phyloP scores from a whole-genome alignment of 1,284 basidiomycete species.

The Pseudozyma thailandica region DNA sequence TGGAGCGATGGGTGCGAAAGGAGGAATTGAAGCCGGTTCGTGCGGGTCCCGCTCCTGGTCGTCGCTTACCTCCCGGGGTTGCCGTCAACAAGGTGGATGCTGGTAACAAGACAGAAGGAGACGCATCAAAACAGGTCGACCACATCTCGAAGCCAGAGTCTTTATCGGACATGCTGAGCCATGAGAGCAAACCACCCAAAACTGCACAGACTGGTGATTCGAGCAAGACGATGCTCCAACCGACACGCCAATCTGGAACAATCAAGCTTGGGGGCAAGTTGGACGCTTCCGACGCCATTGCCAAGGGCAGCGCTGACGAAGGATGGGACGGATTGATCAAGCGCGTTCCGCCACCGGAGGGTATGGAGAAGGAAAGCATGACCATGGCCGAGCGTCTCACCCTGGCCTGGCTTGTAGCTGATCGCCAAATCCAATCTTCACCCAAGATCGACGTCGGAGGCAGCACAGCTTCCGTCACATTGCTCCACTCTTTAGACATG shows the following conservation, averaged over 20 bases:
- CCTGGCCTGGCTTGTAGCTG: conserved; percentile 63
- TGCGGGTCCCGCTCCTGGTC: conserved; percentile 32
- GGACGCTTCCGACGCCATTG: background rate
- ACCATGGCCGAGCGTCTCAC: conserved; percentile 64
- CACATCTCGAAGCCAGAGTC: conserved; percentile 31
- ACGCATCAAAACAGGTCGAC: conserved; percentile 10
- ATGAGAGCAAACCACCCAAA: conserved; percentile 15
- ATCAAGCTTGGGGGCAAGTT: conserved; percentile 35
- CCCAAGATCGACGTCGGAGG: conserved; percentile 71
- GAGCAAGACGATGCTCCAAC: conserved; percentile 30
- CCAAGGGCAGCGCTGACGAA: conserved; percentile 12
- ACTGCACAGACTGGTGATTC: conserved; percentile 1
- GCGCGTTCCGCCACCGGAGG: conserved; percentile 50
- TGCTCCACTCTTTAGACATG: conserved; percentile 85
- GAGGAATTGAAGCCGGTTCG: conserved; percentile 52
- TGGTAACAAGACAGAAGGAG: background rate
- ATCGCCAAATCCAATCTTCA: conserved; percentile 59
- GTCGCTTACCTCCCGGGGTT: conserved; percentile 15
- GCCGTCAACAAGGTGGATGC: conserved; percentile 8
- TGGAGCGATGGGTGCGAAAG: conserved; percentile 61
- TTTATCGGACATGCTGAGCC: conserved; percentile 30
- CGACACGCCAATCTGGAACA: conserved; percentile 25
- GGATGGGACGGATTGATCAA: conserved; percentile 34
- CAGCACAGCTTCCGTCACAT: conserved; percentile 87
- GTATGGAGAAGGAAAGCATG: conserved; percentile 47